Evolutionary conservation across 176 grass and related monocot species (phyloP).

Genomic region (Oryza nivara): DNA sequence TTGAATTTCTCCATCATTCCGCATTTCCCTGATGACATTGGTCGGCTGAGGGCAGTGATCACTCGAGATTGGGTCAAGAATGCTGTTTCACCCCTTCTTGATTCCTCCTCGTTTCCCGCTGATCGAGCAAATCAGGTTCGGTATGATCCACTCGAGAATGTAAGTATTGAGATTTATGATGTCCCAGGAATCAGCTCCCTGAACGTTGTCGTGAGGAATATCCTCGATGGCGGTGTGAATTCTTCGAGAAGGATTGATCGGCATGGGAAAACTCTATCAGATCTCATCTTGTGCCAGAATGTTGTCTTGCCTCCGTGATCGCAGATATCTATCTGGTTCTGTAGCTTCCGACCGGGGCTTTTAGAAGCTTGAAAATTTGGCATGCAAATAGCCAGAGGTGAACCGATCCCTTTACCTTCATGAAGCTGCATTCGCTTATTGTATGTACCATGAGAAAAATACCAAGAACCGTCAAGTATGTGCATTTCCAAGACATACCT

Average conservation of each 20-base stretch:
- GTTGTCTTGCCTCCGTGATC: slow-evolving; percentile 47
- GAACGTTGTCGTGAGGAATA: slow-evolving; percentile 83
- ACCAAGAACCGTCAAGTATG: neutral
- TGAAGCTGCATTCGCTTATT: neutral
- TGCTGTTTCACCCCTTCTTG: slow-evolving; percentile 65
- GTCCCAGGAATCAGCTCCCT: slow-evolving; percentile 75
- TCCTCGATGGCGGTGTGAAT: slow-evolving; percentile 88
- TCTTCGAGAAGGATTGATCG: slow-evolving; percentile 93
- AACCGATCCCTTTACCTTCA: neutral
- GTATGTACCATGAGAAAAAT: neutral
- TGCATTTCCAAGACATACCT: no score
- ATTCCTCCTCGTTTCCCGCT: slow-evolving; percentile 45
- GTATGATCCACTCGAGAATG: slow-evolving; percentile 45
- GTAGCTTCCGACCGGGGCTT: neutral
- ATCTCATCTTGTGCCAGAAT: slow-evolving; percentile 81
- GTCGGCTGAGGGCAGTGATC: slow-evolving; percentile 56
- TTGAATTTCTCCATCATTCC: slow-evolving; percentile 89
- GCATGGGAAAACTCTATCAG: slow-evolving; percentile 84
- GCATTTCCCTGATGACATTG: slow-evolving; percentile 64
- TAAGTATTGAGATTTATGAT: slow-evolving; percentile 78
- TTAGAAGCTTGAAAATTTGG: neutral
- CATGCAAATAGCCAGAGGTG: neutral
- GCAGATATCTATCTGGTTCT: neutral
- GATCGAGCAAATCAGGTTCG: slow-evolving; percentile 21
- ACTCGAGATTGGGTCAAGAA: slow-evolving; percentile 76